Evolutionary conservation across 495 filamentous ascomycete species (phyloP).

Genomic region (Aspergillus panamensis): DNA sequence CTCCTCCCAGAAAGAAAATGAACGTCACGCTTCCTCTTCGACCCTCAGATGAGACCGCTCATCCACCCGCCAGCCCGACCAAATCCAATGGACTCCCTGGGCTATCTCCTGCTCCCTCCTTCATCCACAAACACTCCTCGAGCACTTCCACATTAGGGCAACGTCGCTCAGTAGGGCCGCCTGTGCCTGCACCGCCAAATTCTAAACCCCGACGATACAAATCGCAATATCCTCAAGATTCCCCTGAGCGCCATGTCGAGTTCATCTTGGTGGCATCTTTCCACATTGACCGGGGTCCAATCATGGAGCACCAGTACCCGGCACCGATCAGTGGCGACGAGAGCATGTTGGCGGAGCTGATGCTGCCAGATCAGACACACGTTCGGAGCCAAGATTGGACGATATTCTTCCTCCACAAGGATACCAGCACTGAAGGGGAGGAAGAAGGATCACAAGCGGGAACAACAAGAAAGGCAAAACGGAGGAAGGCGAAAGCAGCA

Average conservation of each 20-base stretch:
- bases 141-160: conserved; percentile 43
- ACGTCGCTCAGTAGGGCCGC: conserved; percentile 46
- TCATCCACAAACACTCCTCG: conserved; percentile 49
- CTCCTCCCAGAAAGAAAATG: conserved; percentile 32
- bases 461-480: conserved; percentile 54
- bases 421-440: conserved; percentile 67
- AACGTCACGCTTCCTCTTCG: conserved; percentile 43
- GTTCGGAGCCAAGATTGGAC: conserved; percentile 97
- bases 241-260: conserved; percentile 88
- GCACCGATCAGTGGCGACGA: conserved; percentile 95
- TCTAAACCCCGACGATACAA: conserved; percentile 53
- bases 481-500: conserved; percentile 23
- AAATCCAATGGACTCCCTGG: conserved; percentile 52
- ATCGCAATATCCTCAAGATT: conserved; percentile 82
- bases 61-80: conserved; percentile 46
- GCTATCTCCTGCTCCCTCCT: conserved; percentile 52
- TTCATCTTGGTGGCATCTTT: conserved; percentile 99
- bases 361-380: conserved; percentile 97
- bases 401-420: conserved; percentile 97
- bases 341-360: conserved; percentile 95
- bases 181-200: conserved; percentile 19
- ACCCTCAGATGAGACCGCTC: conserved; percentile 39
- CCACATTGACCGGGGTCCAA: conserved; percentile 89
- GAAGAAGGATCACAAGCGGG: conserved; percentile 54
- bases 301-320: conserved; percentile 98